Conservation (phyloP, 2,329 filamentous ascomycete species). For the Phaeosphaeriaceae sp. region DNA sequence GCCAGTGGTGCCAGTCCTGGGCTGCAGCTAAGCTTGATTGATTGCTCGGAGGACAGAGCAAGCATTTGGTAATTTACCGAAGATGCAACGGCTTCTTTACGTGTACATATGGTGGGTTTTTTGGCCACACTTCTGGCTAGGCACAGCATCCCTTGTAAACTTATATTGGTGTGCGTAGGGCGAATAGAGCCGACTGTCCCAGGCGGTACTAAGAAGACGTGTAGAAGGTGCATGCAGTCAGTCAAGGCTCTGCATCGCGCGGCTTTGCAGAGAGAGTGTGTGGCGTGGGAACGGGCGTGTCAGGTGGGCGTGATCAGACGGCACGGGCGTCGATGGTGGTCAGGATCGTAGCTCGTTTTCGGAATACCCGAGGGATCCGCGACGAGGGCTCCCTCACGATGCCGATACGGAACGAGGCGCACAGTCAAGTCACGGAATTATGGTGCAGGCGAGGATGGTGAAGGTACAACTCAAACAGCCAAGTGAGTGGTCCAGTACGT, state of each 20-base stretch:
- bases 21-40: no score
- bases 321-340: constrained; percentile 37
- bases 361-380: constrained; percentile 42
- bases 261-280: no score
- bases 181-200: constrained; percentile 33
- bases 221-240: not conserved
- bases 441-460: constrained; percentile 9
- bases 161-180: constrained; percentile 40
- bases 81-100: no score
- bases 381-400: constrained; percentile 31
- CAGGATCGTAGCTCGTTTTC: constrained; percentile 33
- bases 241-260: no score
- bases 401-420: constrained; percentile 25
- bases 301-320: constrained; percentile 32
- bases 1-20: no score
- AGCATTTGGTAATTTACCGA: no score
- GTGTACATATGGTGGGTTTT: no score
- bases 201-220: constrained; percentile 1
- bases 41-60: no score
- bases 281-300: constrained; percentile 26
- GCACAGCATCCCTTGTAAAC: constrained; percentile 31
- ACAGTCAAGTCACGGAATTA: constrained; percentile 16
- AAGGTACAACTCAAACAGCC: constrained; percentile 12
- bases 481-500: constrained; percentile 10
- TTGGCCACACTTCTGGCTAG: constrained; percentile 1